Base-by-base conservation (phyloP, 441 rosid species). In the Gossypium gossypioides region DNA sequence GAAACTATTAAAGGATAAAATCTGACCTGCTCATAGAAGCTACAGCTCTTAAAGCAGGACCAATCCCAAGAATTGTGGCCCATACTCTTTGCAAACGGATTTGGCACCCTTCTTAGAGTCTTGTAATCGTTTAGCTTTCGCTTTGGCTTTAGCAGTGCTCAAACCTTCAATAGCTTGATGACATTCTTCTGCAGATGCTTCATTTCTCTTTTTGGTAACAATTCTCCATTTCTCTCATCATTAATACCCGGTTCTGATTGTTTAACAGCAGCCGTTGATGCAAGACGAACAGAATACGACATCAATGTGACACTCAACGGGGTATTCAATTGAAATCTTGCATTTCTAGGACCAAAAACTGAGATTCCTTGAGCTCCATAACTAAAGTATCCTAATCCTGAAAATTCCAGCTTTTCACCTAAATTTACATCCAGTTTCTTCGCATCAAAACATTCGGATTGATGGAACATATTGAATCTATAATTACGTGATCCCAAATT, bases 111-210 rank as follows among this genome's bases (percentile, higher is more conserved):
- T 92, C 24, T 81, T 85, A 6, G 87, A 80, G 64, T 88, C 94
- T 77, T 86, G 91, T 77, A 81, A 57, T 79, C 84, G 88, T 78
- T 86, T 89, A 27, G 96, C 94, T 76, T 92, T 90, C 29, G 86
- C 99, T 84, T 92, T 94, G 12, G 97, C 97, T 82, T 92, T 92
- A 27, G 79, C 91, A 65, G 88, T 80, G 77, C 86, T 90, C 76
- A 94, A 75, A 52, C 91, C 97, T 85, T 92, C 97, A 68, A 94
- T 91, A 19, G 99, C 99, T 78, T 88, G 90, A 86, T 94, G 97
- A 77, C 99, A 94, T 66, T 94, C 96, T 81, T 90, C 97, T 0
- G 99, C 87, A n/a, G 96, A 92, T 75, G 97, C 96, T 84, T 92
- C 93, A 80, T 92, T 89, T 34, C 69, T 77, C 79, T 84, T 88